phyloP scores from a whole-genome alignment of 2,329 filamentous ascomycete genomes.

The Xylariaceae sp. region DNA sequence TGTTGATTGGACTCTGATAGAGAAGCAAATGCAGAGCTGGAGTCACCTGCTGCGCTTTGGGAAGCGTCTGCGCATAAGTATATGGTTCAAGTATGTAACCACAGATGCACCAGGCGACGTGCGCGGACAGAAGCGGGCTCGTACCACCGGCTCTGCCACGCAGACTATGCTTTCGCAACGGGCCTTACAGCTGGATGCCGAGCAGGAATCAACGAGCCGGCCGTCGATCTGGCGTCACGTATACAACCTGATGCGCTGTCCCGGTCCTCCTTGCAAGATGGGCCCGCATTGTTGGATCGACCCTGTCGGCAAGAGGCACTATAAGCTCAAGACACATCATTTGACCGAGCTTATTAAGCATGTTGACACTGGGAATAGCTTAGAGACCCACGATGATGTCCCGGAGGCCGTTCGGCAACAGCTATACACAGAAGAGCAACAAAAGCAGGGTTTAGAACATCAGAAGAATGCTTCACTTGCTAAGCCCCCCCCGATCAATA shows the following conservation, averaged over 20 bases:
- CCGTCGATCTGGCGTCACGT: background rate
- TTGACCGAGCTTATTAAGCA: background rate
- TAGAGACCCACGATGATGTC: conserved; percentile 1
- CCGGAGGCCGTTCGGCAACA: background rate
- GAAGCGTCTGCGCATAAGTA: background rate
- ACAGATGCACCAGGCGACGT: background rate
- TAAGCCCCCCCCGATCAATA: background rate
- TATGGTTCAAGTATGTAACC: background rate
- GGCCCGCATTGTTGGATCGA: background rate
- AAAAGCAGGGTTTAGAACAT: background rate
- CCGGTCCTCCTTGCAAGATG: background rate
- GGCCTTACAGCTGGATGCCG: background rate
- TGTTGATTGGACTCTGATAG: background rate
- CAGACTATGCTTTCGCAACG: background rate
- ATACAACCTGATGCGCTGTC: background rate
- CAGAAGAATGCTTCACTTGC: background rate
- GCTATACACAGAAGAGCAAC: background rate
- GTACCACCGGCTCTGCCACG: background rate
- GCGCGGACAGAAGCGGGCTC: background rate
- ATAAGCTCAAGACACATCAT: background rate
- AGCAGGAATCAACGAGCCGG: background rate
- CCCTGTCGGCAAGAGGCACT: background rate
- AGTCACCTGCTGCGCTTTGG: background rate
- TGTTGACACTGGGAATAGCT: background rate
- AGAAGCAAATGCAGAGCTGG: background rate